Evolutionary conservation across 306 rosid species (phyloP), one percentile per base, ranked within the genome.

Genomic region (Geum urbanum): DNA sequence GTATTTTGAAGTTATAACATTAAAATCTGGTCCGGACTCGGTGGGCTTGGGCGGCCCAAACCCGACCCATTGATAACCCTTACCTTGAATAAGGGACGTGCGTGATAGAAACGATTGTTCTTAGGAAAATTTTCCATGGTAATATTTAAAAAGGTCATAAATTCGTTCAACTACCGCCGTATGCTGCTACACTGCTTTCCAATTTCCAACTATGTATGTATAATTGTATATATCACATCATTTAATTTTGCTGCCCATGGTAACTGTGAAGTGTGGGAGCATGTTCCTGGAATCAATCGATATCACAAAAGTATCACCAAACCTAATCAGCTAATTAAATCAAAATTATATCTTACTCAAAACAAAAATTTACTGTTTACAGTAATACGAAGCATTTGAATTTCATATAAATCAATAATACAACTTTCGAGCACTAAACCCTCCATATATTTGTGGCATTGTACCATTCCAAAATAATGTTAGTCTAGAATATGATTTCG

Each of bases 11-110:
- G n/a, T n/a, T n/a, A n/a, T n/a, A n/a, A n/a, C n/a, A n/a, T n/a
- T n/a, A n/a, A n/a, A n/a, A n/a, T n/a, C n/a, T n/a, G n/a, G n/a
- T n/a, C n/a, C n/a, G n/a, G n/a, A n/a, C n/a, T n/a, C n/a, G n/a
- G n/a, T n/a, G n/a, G n/a, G n/a, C n/a, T n/a, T n/a, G n/a, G n/a
- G n/a, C n/a, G n/a, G n/a, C n/a, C n/a, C n/a, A n/a, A n/a, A n/a
- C n/a, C n/a, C n/a, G n/a, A n/a, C n/a, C n/a, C n/a, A n/a, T n/a
- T n/a, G n/a, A n/a, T n/a, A n/a, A n/a, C n/a, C n/a, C n/a, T n/a
- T n/a, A n/a, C n/a, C n/a, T n/a, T n/a, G n/a, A n/a, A n/a, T n/a
- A 27, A 27, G 57, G 60, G 14, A 55, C 16, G 75, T 35, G 54
- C 67, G 70, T 50, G 66, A 22, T 40, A 9, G 35, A 57, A 64